Evolutionary conservation across 78 protist species (phyloP), one percentile per base, ranked within the genome.

Genomic region (Neovahlkampfia damariscottae): DNA sequence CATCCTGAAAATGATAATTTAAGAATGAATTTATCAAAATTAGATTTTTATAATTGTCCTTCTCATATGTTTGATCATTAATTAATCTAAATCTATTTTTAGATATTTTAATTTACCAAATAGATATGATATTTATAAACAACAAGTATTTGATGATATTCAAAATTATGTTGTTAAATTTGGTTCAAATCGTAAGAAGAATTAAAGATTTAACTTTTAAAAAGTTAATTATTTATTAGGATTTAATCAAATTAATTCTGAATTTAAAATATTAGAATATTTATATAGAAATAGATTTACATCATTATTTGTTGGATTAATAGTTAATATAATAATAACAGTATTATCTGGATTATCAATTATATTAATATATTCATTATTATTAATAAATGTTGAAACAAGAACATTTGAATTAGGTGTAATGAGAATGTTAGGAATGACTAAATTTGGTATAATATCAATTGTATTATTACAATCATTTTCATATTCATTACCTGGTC

Each of bases 321-420:
- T 90, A 70, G 31, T 90, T 32, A 78, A 80, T 75, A 70, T 92
- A 5, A 84, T 89, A 70, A 77, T 92, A 5, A 37, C 77, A 19
- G 72, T 87, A 5, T 80, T 92, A 7, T 19, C 78, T 38, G 74
- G 39, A 70, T 66, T 93, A 6, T 77, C 87, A 10, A 78, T 88
- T 37, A n/a, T 93, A 8, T 76, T 93, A 31, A 86, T 93, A 30
- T 89, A 91, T 77, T 88, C 95, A 31, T 74, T 93, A 72, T 78
- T 93, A 41, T 84, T 87, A 84, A 79, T 90, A 29, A 79, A 71
- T 28, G 91, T 91, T 7, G 95, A 93, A 40, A 85, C 93, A 2
- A 69, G 97, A 29, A 78, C 95, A 6, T 93, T 91, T 72, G 95
- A 93, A 76, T 62, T 88, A 76, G 96, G 91, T 69, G 81, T 87